phyloP scores from a whole-genome alignment of 805 yeast species.

The Yarrowia phangngaensis region DNA sequence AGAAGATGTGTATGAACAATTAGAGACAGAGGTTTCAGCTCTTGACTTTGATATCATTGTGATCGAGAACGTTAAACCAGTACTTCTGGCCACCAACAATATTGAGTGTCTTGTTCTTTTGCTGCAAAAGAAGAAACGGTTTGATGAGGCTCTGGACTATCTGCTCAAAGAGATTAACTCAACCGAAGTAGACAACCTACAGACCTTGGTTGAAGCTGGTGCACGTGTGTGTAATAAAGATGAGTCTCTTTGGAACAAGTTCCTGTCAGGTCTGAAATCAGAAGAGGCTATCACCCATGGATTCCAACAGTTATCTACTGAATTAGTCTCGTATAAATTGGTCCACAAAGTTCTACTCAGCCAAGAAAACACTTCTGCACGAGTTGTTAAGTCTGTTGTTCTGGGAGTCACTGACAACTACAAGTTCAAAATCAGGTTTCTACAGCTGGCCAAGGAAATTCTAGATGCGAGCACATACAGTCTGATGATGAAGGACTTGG shows the following conservation, averaged over 20 bases:
- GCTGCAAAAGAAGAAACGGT: conserved; percentile 10
- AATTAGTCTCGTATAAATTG: not conserved
- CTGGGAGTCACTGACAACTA: conserved; percentile 60
- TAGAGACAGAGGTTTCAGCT: not conserved
- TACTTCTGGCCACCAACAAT: not conserved
- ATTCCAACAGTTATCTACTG: conserved; percentile 11
- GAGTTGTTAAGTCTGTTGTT: conserved; percentile 55
- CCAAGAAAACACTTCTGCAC: conserved; percentile 45
- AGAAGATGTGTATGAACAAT: not conserved
- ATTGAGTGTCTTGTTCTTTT: not conserved
- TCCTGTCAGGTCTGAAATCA: conserved; percentile 2
- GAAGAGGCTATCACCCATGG: conserved; percentile 10
- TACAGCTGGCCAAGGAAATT: conserved; percentile 48
- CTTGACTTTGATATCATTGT: conserved; percentile 1
- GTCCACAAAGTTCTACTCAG: conserved; percentile 11
- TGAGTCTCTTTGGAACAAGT: conserved; percentile 16
- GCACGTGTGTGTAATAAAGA: conserved; percentile 8
- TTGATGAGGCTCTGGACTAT: conserved; percentile 1
- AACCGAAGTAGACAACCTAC: not conserved
- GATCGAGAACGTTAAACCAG: not conserved
- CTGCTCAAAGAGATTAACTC: not conserved
- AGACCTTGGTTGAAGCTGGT: conserved; percentile 1
- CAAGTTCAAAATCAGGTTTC: conserved; percentile 52
- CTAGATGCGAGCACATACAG: conserved; percentile 54
- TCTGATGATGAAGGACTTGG: conserved; percentile 44